Percentiles rank a stretch among this genome's conserved stretches.
Conservation (phyloP, 2,329 filamentous ascomycete species). For the Colletotrichum spaethianum region DNA sequence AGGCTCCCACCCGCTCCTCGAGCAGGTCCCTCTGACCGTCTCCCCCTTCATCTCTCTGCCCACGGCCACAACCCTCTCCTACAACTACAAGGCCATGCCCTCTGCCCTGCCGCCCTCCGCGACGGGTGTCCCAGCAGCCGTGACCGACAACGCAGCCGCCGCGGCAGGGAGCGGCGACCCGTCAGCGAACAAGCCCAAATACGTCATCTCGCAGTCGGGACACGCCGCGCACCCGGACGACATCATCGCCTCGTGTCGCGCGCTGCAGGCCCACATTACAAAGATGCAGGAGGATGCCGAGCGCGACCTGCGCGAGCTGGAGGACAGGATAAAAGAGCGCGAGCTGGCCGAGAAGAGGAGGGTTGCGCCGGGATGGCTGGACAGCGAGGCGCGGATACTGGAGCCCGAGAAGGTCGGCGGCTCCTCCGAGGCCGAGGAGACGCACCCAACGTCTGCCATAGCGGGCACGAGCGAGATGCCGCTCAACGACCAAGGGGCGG, state of each 20-base stretch:
- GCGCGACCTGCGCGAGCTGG: constrained; percentile 77
- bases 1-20: constrained; percentile 89
- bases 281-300: constrained; percentile 79
- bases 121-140: constrained; percentile 63
- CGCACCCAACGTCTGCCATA: constrained; percentile 53
- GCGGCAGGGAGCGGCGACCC: constrained; percentile 40
- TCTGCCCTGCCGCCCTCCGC: constrained; percentile 85
- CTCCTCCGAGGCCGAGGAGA: constrained; percentile 10
- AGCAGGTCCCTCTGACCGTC: constrained; percentile 93
- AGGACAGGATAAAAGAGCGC: constrained; percentile 73
- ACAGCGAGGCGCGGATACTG: constrained; percentile 78
- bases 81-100: constrained; percentile 93
- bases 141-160: constrained; percentile 48
- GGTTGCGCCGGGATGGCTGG: constrained; percentile 85
- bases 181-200: constrained; percentile 68
- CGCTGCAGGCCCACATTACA: constrained; percentile 82
- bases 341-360: constrained; percentile 85
- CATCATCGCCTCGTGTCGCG: constrained; percentile 85
- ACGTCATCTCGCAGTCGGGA: constrained; percentile 83
- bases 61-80: constrained; percentile 90
- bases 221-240: constrained; percentile 89
- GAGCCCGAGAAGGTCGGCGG: constrained; percentile 71
- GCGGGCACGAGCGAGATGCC: constrained; percentile 53
- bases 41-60: constrained; percentile 95
- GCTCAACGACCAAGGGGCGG: constrained; percentile 65